Percentiles rank a stretch among this genome's conserved stretches.
These are phyloP conservation scores for Blastocystis sp. DNA, from an alignment of 352 stramenopile species.

Conservation along the genomic window DNA sequence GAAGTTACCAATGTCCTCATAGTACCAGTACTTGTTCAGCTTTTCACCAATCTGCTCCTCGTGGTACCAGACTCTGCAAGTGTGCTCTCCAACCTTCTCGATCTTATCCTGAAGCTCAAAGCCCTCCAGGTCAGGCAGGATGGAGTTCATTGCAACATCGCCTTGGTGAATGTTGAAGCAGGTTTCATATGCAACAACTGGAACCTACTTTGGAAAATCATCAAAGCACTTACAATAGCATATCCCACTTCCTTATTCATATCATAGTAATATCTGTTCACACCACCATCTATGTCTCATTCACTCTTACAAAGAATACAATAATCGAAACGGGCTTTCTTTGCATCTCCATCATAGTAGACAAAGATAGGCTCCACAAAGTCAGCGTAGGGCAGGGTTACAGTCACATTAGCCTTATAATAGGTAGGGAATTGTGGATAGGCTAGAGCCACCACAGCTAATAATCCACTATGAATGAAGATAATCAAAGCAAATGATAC, in stretches of 20 bases:
- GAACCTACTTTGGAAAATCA: slow-evolving; percentile 13
- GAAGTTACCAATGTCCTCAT: slow-evolving; percentile 69
- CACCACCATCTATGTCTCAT: slow-evolving; percentile 55
- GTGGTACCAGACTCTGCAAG: slow-evolving; percentile 78
- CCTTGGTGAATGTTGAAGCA: slow-evolving; percentile 77
- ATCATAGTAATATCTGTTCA: slow-evolving; percentile 61
- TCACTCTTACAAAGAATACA: slow-evolving; percentile 54
- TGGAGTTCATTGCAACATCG: slow-evolving; percentile 71
- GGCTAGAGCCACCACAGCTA: slow-evolving; percentile 27
- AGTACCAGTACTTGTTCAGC: slow-evolving; percentile 78
- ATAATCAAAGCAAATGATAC: not conserved
- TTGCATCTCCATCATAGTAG: slow-evolving; percentile 72
- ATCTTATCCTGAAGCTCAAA: slow-evolving; percentile 79
- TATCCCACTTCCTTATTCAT: slow-evolving; percentile 58
- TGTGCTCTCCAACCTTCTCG: slow-evolving; percentile 71
- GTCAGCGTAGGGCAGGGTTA: slow-evolving; percentile 81
- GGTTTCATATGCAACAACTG: slow-evolving; percentile 72
- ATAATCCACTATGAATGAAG: not conserved
- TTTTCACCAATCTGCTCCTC: slow-evolving; percentile 72
- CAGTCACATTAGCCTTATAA: slow-evolving; percentile 77
- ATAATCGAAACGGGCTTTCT: slow-evolving; percentile 57
- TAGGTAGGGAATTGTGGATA: slow-evolving; percentile 73
- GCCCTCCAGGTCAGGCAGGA: slow-evolving; percentile 76
- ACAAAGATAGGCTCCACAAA: slow-evolving; percentile 79
- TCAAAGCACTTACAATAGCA: not conserved